phyloP scores from a whole-genome alignment of 2,329 filamentous ascomycete species.

The Pyrenophora graminea region DNA sequence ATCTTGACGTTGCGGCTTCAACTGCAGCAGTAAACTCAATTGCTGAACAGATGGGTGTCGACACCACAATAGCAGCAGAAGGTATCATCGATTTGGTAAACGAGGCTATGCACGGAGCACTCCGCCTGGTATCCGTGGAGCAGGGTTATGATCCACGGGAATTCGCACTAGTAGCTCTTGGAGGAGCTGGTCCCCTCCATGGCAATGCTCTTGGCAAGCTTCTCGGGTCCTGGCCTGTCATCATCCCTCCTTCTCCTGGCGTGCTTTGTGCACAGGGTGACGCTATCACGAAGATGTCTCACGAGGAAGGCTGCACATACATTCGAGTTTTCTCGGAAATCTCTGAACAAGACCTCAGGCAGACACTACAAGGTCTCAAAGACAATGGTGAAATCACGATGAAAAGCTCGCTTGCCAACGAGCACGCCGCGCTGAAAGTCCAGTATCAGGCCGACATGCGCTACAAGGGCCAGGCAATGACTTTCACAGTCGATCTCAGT shows the following conservation, averaged over 20 bases:
- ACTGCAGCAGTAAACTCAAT: constrained; percentile 49
- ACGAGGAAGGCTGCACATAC: constrained; percentile 53
- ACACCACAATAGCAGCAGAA: constrained; percentile 51
- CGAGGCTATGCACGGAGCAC: constrained; percentile 57
- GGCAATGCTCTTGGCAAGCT: constrained; percentile 57
- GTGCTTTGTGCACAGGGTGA: constrained; percentile 57
- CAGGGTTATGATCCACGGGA: constrained; percentile 58
- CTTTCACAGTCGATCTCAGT: constrained; percentile 41
- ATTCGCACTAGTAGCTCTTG: constrained; percentile 57
- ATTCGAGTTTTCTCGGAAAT: constrained; percentile 50
- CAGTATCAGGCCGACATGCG: constrained; percentile 53
- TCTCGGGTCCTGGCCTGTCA: constrained; percentile 57
- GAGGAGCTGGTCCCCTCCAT: constrained; percentile 58
- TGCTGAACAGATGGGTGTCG: constrained; percentile 53
- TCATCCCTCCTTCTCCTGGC: constrained; percentile 57
- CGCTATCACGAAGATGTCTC: constrained; percentile 55
- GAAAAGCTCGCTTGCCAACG: constrained; percentile 42
- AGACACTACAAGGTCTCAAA: constrained; percentile 44
- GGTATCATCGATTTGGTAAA: constrained; percentile 57
- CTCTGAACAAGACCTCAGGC: constrained; percentile 39
- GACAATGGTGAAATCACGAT: constrained; percentile 47
- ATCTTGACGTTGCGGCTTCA: constrained; percentile 52
- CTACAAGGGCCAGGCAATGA: constrained; percentile 54
- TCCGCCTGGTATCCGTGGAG: constrained; percentile 57
- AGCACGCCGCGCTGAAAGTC: constrained; percentile 37